These are phyloP conservation scores for Pleodorina starrii DNA, from an alignment of 139 green algal species.

Conservation along the genomic window DNA sequence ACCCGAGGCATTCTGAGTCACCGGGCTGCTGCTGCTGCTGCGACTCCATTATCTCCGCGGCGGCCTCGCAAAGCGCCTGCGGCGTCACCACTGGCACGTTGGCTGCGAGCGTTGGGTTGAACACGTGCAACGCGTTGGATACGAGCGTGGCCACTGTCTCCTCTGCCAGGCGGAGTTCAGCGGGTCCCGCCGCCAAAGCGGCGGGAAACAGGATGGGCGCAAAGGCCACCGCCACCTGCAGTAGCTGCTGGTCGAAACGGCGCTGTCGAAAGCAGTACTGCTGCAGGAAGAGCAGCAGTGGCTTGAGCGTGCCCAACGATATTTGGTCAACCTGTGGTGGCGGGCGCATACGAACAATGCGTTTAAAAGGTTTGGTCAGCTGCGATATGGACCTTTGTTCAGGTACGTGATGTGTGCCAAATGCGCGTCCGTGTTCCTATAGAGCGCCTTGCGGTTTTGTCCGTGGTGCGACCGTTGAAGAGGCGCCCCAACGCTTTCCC, in stretches of 20 bases:
- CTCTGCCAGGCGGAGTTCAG: conserved; percentile 41
- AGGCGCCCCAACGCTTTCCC: too few species aligned
- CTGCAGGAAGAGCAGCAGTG: conserved; percentile 52
- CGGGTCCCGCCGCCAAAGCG: conserved; percentile 25
- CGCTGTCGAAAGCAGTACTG: conserved; percentile 52
- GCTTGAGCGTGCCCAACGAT: conserved; percentile 39
- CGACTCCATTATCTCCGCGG: conserved; percentile 29
- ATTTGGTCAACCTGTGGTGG: conserved; percentile 10
- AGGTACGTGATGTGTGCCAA: too few species aligned
- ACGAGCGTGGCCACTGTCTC: conserved; percentile 36
- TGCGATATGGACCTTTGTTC: too few species aligned
- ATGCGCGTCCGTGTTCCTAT: too few species aligned
- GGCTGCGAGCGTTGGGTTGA: conserved; percentile 33
- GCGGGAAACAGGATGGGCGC: conserved; percentile 44
- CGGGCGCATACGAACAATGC: too few species aligned
- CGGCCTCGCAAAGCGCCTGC: conserved; percentile 41
- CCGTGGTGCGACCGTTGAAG: too few species aligned
- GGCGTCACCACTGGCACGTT: conserved; percentile 46
- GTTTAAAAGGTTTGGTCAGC: too few species aligned
- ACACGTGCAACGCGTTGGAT: conserved; percentile 45
- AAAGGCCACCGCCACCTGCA: conserved; percentile 41
- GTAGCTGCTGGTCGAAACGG: conserved; percentile 41
- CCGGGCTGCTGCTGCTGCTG: not conserved
- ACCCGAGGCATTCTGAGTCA: not conserved
- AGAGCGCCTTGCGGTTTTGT: too few species aligned